These are phyloP conservation scores for Cryptosporidium sp. DNA, from an alignment of 169 alveolate species.

Conservation along the genomic window DNA sequence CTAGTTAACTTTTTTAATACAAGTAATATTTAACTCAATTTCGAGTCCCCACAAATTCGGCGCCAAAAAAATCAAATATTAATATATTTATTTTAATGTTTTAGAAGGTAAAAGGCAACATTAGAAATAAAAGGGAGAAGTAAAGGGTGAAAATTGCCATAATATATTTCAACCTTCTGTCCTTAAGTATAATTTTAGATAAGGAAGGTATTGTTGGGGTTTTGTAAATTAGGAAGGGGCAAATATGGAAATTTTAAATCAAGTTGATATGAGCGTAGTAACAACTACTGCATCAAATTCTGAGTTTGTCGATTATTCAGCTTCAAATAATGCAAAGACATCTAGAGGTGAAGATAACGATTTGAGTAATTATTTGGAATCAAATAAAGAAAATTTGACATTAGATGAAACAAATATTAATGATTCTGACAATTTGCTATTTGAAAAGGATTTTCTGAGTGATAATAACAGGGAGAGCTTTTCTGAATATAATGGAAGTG, in stretches of 20 bases:
- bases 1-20: neutral
- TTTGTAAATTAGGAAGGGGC: neutral
- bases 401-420: neutral
- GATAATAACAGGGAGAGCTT: neutral
- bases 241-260: slow-evolving; percentile 42
- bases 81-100: neutral
- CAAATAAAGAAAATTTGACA: slow-evolving; percentile 3
- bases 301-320: slow-evolving; percentile 35
- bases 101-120: neutral
- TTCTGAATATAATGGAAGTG: slow-evolving; percentile 5
- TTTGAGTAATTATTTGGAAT: neutral
- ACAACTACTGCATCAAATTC: slow-evolving; percentile 68
- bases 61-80: slow-evolving; percentile 7
- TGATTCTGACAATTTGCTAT: neutral
- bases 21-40: slow-evolving; percentile 7
- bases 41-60: slow-evolving; percentile 39
- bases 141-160: neutral
- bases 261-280: slow-evolving; percentile 49
- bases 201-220: neutral
- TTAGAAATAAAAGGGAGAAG: slow-evolving; percentile 10
- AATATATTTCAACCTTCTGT: neutral
- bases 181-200: neutral
- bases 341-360: neutral
- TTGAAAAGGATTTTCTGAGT: neutral
- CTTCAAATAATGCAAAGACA: slow-evolving; percentile 38